Evolutionary conservation across 257 asterid species (phyloP).

Genomic region (Nicotiana undulata): DNA sequence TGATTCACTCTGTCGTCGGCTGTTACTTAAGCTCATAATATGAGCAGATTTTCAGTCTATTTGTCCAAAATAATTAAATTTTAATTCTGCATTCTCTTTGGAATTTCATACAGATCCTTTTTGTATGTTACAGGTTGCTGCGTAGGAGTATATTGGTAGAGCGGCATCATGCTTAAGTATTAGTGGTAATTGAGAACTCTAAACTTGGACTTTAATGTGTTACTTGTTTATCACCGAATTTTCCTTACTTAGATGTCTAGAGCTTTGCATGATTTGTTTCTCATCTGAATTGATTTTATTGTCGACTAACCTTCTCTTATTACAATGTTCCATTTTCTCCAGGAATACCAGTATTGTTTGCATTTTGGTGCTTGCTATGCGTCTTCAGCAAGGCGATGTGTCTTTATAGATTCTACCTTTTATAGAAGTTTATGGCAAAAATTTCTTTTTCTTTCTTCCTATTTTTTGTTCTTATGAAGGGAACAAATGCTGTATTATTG

Average conservation of each 20-base stretch:
- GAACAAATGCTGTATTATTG: neutral
- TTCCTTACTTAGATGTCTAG: no score
- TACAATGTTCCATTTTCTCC: neutral
- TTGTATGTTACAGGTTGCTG: conserved; percentile 32
- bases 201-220: no score
- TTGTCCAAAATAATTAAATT: neutral
- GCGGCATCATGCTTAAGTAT: neutral
- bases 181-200: neutral
- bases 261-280: neutral
- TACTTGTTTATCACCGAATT: no score
- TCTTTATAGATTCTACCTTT: neutral
- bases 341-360: neutral
- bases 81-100: neutral
- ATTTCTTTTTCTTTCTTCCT: neutral
- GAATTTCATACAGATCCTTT: neutral
- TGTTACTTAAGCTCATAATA: neutral
- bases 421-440: neutral
- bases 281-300: neutral
- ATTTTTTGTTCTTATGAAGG: neutral
- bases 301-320: neutral
- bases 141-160: conserved; percentile 15
- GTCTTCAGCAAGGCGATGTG: neutral
- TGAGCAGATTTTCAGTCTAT: neutral
- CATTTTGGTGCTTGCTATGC: neutral
- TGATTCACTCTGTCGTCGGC: neutral